Percentiles rank a stretch among this genome's conserved stretches.
These are phyloP conservation scores for Neofusicoccum sp. DNA, from an alignment of 2,329 filamentous ascomycete genomes.

Conservation along the genomic window DNA sequence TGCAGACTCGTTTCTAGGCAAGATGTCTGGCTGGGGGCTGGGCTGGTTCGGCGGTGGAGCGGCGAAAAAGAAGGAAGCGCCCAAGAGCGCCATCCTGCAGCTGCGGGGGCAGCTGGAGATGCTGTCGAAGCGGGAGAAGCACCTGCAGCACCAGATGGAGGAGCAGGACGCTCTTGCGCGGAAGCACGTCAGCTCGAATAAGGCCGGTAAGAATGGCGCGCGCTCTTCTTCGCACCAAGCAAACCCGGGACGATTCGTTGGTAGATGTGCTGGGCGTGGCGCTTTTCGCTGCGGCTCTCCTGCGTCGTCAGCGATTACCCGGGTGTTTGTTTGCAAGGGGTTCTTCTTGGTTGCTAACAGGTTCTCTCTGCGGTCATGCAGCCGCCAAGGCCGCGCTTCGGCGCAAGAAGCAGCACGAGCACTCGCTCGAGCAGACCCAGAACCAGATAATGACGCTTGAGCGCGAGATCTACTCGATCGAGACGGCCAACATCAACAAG, in stretches of 20 bases:
- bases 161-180: slow-evolving; percentile 86
- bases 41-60: slow-evolving; percentile 85
- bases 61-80: slow-evolving; percentile 86
- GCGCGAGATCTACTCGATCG: slow-evolving; percentile 93
- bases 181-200: slow-evolving; percentile 87
- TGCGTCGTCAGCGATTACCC: too few species aligned
- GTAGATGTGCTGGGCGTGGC: too few species aligned
- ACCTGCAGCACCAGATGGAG: slow-evolving; percentile 86
- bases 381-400: slow-evolving; percentile 86
- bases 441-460: slow-evolving; percentile 90
- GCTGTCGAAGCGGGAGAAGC: slow-evolving; percentile 93
- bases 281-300: background rate
- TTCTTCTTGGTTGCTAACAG: background rate
- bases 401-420: slow-evolving; percentile 92
- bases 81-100: slow-evolving; percentile 93
- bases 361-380: slow-evolving; percentile 47
- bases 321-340: too few species aligned
- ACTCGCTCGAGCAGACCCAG: slow-evolving; percentile 84
- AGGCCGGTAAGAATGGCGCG: slow-evolving; percentile 74
- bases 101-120: slow-evolving; percentile 90
- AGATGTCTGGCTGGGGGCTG: slow-evolving; percentile 48
- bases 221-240: too few species aligned
- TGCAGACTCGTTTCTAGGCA: slow-evolving; percentile 12
- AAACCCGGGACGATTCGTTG: background rate
- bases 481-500: slow-evolving; percentile 97